A percentile compares a stretch with the other conserved stretches of the same genome.
Evolutionary conservation across 2,329 filamentous ascomycete genomes (phyloP).

Genomic region (Phaeosphaeriaceae sp.): DNA sequence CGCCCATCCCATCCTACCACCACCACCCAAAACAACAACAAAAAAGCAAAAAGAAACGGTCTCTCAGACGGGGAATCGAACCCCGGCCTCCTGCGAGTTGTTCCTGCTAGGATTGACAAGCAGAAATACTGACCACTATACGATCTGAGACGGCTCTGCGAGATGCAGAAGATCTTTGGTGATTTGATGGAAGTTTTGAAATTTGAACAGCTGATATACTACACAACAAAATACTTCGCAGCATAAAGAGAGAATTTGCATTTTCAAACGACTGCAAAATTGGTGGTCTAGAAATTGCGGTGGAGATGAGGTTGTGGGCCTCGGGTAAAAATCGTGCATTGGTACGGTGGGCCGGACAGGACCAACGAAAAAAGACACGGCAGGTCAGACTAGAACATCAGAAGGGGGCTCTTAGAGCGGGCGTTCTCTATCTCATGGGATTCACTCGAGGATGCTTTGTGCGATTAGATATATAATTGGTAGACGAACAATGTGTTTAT

Average conservation of each 20-base stretch:
- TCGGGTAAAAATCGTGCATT: not conserved
- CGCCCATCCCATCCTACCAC: not conserved
- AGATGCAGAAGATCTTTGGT: not conserved
- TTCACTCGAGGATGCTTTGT: no score
- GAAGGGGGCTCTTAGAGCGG: no score
- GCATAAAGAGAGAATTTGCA: not conserved
- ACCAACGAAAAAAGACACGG: not conserved
- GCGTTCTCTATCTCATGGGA: no score
- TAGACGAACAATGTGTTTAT: no score
- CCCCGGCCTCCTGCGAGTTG: slow-evolving; percentile 10
- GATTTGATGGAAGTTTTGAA: not conserved
- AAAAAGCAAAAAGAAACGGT: not conserved
- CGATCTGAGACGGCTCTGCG: slow-evolving; percentile 4
- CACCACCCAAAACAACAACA: not conserved
- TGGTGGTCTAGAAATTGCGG: not conserved
- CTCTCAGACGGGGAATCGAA: slow-evolving; percentile 12
- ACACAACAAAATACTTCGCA: no score
- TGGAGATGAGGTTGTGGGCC: not conserved
- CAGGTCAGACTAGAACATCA: not conserved
- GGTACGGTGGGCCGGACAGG: not conserved
- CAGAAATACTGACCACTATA: slow-evolving; percentile 15
- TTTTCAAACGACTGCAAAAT: not conserved
- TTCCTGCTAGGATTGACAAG: slow-evolving; percentile 6
- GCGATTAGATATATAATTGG: no score
- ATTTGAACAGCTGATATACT: not conserved